phyloP scores from a whole-genome alignment of 2,329 filamentous ascomycete genomes.

The Diaporthe humulicola region DNA sequence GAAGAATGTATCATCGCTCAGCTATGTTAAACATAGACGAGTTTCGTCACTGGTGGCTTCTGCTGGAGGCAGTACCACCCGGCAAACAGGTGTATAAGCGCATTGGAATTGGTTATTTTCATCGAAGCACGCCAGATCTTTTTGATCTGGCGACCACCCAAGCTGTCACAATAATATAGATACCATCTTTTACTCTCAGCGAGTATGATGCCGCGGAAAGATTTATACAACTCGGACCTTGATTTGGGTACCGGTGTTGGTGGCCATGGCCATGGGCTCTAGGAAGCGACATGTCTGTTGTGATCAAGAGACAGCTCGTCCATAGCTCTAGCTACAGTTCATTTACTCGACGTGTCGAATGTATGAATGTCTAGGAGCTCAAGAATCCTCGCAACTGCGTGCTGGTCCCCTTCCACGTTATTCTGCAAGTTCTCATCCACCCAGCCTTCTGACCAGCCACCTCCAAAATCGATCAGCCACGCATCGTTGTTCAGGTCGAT shows the following conservation, averaged over 20 bases:
- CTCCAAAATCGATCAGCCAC: slow-evolving; percentile 56
- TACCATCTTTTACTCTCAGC: not conserved
- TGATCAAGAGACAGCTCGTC: too few relatives aligned
- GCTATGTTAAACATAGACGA: not conserved
- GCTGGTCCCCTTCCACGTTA: slow-evolving; percentile 53
- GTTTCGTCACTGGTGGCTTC: not conserved
- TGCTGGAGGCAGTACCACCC: not conserved
- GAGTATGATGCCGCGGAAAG: too few relatives aligned
- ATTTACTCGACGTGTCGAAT: not conserved
- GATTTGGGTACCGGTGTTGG: too few relatives aligned
- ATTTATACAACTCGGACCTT: too few relatives aligned
- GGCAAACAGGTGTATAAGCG: not conserved
- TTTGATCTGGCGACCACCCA: not conserved
- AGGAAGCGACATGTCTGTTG: too few relatives aligned
- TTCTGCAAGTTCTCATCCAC: slow-evolving; percentile 52
- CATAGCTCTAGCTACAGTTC: too few relatives aligned
- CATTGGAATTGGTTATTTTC: not conserved
- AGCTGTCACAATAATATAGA: not conserved
- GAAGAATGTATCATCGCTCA: not conserved
- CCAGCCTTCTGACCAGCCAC: slow-evolving; percentile 55
- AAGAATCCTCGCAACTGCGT: slow-evolving; percentile 44
- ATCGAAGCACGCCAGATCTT: not conserved
- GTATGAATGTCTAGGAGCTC: not conserved
- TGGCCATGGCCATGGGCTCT: too few relatives aligned
- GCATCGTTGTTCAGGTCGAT: slow-evolving; percentile 52